Base-by-base conservation (phyloP, 805 yeast species). In the Pichia sporocuriosa region DNA sequence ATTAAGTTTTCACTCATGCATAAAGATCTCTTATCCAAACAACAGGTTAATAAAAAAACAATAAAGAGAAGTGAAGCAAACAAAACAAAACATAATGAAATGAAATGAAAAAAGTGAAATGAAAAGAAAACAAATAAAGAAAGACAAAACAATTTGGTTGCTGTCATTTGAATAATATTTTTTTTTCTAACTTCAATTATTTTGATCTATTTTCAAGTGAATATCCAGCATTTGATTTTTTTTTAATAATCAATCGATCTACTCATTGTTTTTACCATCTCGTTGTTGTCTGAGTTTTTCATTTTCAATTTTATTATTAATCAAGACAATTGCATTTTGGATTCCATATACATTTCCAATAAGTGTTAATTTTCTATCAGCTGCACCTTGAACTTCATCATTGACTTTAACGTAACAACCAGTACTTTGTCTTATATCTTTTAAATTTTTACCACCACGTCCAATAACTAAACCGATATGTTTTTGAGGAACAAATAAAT, bases 391-490 rank as follows among this genome's bases (percentile, higher is more conserved):
- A 20, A 65, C 66, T 16, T 71, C 73, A 28, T 70, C 77, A 48
- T 78, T 84, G 40, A 87, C 82, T 48, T 77, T 75, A 22, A 87
- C 84, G 44, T 81, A 79, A 35, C 86, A 75, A 25, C 94, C 90
- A 17, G 90, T 77, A 23, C 76, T 69, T 45, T 79, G 80, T 47
- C 90, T 73, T 37, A 87, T 79, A 47, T 83, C 86, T 54, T 79
- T 82, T 44, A 87, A 81, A 51, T 81, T 83, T 53, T 82, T 77
- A 16, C 96, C 96, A 25, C 87, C 86, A 61, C 79, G 84, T 1
- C 96, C 96, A 45, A 87, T 87, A 22, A 87, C 80, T 30, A 84
- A 75, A 1, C 96, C 96, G 30, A 87, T 88, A 59, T 73, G 81
- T 28, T 76, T 75, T 55, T 81, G 80, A 20, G 94, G 88, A 33